Conservation (phyloP, 2,329 filamentous ascomycete species). For the Fusarium brevicatenulatum region DNA sequence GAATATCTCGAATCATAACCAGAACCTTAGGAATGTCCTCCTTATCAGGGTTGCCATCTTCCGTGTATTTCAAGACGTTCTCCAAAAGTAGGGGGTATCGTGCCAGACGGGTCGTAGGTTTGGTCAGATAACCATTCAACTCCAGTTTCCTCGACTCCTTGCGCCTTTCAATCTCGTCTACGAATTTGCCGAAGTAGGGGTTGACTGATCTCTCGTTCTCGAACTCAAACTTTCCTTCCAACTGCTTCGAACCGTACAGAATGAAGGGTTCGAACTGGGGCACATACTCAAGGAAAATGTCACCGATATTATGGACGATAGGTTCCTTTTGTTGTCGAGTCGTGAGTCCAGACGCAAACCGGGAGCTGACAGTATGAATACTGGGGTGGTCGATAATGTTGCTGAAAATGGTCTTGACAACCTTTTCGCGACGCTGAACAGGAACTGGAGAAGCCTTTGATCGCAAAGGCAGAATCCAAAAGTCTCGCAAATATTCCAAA, state of each 20-base stretch:
- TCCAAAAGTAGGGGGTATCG: slow-evolving; percentile 93
- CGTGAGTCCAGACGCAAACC: slow-evolving; percentile 88
- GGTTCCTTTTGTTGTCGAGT: slow-evolving; percentile 89
- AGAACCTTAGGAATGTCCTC: slow-evolving; percentile 93
- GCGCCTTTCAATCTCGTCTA: slow-evolving; percentile 94
- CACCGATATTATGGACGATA: slow-evolving; percentile 88
- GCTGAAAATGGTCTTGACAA: slow-evolving; percentile 93
- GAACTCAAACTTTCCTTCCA: slow-evolving; percentile 98
- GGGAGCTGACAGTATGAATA: slow-evolving; percentile 90
- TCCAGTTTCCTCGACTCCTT: slow-evolving; percentile 98
- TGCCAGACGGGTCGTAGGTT: slow-evolving; percentile 93
- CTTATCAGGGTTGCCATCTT: slow-evolving; percentile 88
- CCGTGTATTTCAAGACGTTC: slow-evolving; percentile 90
- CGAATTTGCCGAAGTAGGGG: slow-evolving; percentile 85
- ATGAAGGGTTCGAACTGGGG: slow-evolving; percentile 97
- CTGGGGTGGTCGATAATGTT: slow-evolving; percentile 87
- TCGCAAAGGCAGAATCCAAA: slow-evolving; percentile 95
- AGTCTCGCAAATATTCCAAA: slow-evolving; percentile 95
- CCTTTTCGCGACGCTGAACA: slow-evolving; percentile 84
- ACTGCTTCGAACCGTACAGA: slow-evolving; percentile 91
- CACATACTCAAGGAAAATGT: slow-evolving; percentile 93
- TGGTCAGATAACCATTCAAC: slow-evolving; percentile 96
- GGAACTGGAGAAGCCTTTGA: slow-evolving; percentile 88
- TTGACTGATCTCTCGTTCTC: slow-evolving; percentile 94
- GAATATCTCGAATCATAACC: slow-evolving; percentile 83